Conservation (phyloP, 192 early-diverging fungal genomes). For the Mortierella antarctica region DNA sequence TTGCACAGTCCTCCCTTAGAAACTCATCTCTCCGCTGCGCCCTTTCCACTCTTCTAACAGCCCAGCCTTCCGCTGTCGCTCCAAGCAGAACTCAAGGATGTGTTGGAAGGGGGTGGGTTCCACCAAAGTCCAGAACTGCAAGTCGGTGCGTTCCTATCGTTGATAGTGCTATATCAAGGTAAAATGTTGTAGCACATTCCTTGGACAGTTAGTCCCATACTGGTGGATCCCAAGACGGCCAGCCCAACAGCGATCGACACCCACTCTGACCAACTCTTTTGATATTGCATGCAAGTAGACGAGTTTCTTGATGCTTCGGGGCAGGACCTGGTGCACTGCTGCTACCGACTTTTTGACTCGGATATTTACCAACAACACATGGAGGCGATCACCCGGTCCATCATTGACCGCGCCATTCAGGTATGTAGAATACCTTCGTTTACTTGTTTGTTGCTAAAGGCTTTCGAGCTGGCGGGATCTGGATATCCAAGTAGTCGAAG, state of each 20-base stretch:
- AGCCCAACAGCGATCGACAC: too few species aligned
- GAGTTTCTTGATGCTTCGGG: slow-evolving; percentile 53
- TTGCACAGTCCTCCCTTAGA: neutral
- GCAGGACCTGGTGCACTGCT: slow-evolving; percentile 52
- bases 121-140: slow-evolving; percentile 23
- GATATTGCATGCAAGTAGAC: slow-evolving; percentile 31
- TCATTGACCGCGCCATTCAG: slow-evolving; percentile 43
- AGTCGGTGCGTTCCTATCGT: slow-evolving; percentile 24
- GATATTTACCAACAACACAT: slow-evolving; percentile 39
- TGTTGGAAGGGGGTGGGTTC: slow-evolving; percentile 31
- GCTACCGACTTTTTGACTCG: slow-evolving; percentile 64
- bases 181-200: neutral
- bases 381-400: neutral
- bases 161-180: slow-evolving; percentile 40
- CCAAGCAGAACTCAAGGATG: slow-evolving; percentile 30
- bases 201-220: neutral
- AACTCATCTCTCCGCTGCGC: neutral
- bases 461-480: neutral
- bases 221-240: too few species aligned
- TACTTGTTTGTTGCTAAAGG: neutral
- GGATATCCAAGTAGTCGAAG: too few species aligned
- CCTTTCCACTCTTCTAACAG: neutral
- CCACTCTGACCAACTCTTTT: neutral
- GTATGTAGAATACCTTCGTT: neutral
- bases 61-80: neutral